A percentile compares a stretch with the other conserved stretches of the same genome.
Conservation (phyloP, 78 protist genomes). For the Pelomyxa schiedti region DNA sequence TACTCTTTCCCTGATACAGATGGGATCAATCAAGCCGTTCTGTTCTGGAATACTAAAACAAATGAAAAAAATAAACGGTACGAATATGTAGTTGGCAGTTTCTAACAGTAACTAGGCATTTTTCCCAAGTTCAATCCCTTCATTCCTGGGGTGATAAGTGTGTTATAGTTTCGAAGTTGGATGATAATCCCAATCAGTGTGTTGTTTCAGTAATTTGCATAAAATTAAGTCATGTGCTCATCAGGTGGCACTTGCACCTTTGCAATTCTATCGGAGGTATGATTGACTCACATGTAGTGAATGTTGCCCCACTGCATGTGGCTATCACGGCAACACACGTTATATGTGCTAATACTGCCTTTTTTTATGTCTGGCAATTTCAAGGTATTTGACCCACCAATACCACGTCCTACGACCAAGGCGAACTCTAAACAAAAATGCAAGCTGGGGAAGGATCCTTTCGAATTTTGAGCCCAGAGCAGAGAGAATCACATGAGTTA, state of each 20-base stretch:
- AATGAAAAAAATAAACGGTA: too few species aligned
- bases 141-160: constrained; percentile 28
- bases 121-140: too few species aligned
- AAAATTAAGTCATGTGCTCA: too few species aligned
- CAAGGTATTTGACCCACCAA: background rate
- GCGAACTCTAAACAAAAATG: background rate
- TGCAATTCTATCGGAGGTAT: constrained; percentile 72
- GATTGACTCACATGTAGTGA: constrained; percentile 43
- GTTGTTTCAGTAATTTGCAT: too few species aligned
- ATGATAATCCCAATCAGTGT: constrained; percentile 6
- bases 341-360: constrained; percentile 1
- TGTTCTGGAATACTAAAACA: constrained; percentile 48
- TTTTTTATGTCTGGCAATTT: constrained; percentile 48
- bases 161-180: constrained; percentile 8
- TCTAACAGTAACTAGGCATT: too few species aligned
- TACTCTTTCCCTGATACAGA: constrained; percentile 48
- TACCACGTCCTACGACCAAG: background rate
- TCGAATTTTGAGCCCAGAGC: background rate
- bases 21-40: constrained; percentile 38
- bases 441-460: background rate
- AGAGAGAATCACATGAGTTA: background rate
- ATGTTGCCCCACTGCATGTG: constrained; percentile 20
- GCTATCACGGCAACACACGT: constrained; percentile 33
- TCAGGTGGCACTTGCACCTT: constrained; percentile 15
- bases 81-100: too few species aligned